Base-by-base conservation (phyloP, 495 filamentous ascomycete species). In the Penicillium maclennaniae region DNA sequence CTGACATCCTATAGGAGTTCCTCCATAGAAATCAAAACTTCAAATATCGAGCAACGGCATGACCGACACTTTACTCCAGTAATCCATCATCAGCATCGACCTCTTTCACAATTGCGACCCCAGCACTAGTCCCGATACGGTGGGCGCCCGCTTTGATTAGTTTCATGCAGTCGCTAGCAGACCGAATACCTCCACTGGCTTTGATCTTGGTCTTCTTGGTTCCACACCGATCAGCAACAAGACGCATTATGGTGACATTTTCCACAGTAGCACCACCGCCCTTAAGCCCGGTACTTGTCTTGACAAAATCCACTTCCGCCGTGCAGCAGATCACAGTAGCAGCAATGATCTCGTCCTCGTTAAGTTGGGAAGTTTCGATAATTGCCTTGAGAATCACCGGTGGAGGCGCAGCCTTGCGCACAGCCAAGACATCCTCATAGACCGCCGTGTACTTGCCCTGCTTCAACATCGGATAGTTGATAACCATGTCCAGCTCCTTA, bases 61-160 rank as follows among this genome's bases (percentile, higher is more conserved):
- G 60, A 27, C 54, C 27, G 19, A 44, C 49, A 15, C 57, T 59
- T 48, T 63, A 55, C 41, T 63, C 61, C 21, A 58, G 21, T 23
- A 59, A 21, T 28, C 62, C 60, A n/a, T 53, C 61, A n/a, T 65
- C n/a, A n/a, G n/a, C 62, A 25, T 58, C 53, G 28, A 72, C 36
- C 42, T 84, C 80, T 53, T 77, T 68, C 65, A 80, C 70, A 56
- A 87, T 86, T 58, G 66, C 71, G 47, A 84, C 70, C 20, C 82
- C 83, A 45, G 72, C 72, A 60, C 80, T 84, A 8, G 82, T 80
- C 31, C 85, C 86, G 56, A 89, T 79, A 55, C 86, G 74, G 52
- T 74, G 74, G 2, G 86, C 86, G 6, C 86, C 86, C 17, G 82
- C 84, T 68, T 83, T 75, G 23, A 86, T 54, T 82, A 88, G 83